Conservation (phyloP, 306 rosid species). For the Pachyrhizus erosus region DNA sequence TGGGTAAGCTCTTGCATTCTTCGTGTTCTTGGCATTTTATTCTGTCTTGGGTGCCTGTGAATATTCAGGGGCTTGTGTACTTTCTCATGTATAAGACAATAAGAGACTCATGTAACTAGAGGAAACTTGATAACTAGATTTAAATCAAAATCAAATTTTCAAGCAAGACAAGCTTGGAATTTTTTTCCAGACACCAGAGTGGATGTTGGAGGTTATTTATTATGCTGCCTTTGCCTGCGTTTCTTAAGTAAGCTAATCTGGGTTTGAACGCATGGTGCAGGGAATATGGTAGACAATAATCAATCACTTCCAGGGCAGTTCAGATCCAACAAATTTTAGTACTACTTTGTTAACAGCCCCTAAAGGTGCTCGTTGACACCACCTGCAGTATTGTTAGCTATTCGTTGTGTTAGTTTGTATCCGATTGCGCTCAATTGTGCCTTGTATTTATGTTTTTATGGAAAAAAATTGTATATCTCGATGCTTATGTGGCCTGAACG, state of each 20-base stretch:
- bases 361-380: conserved; percentile 23
- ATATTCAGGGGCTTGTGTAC: background rate
- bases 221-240: background rate
- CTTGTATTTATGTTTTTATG: background rate
- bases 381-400: conserved; percentile 3
- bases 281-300: conserved; percentile 1
- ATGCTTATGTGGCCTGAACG: background rate
- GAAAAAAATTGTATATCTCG: conserved; percentile 20
- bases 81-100: background rate
- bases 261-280: conserved; percentile 40
- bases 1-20: background rate
- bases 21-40: conserved; percentile 17
- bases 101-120: background rate
- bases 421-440: background rate
- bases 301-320: background rate
- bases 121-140: conserved; percentile 8
- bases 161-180: background rate
- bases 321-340: conserved; percentile 4
- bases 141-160: conserved; percentile 4
- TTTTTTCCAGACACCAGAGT: background rate
- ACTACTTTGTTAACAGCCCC: conserved; percentile 9
- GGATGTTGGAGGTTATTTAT: background rate
- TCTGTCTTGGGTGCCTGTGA: background rate
- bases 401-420: conserved; percentile 2
- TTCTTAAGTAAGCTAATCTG: background rate